phyloP scores from a whole-genome alignment of 176 grass and related monocot genomes.

The Triticum timopheevii region DNA sequence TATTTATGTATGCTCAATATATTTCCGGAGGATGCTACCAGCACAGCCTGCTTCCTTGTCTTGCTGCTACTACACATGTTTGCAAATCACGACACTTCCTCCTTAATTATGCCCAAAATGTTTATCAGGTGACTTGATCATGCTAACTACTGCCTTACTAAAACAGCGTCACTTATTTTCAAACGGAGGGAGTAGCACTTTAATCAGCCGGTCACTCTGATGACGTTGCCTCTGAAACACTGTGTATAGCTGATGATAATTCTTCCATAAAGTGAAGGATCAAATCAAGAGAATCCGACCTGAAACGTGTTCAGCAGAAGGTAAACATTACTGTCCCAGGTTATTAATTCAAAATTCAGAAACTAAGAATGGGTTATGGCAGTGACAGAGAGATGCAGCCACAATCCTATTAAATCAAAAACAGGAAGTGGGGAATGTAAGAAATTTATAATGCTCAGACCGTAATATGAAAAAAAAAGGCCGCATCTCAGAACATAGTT shows the following conservation, averaged over 20 bases:
- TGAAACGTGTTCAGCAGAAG: slow-evolving; percentile 46
- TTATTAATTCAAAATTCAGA: slow-evolving; percentile 6
- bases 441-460: slow-evolving; percentile 6
- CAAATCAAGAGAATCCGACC: slow-evolving; percentile 55
- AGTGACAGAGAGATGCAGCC: not conserved
- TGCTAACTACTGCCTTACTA: slow-evolving; percentile 3
- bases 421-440: not conserved
- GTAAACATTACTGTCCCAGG: not conserved
- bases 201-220: slow-evolving; percentile 53
- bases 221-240: slow-evolving; percentile 53
- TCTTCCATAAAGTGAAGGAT: slow-evolving; percentile 75
- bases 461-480: slow-evolving; percentile 22
- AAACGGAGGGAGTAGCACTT: slow-evolving; percentile 31
- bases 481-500: slow-evolving; percentile 9
- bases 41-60: too few species aligned
- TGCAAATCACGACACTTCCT: too few species aligned
- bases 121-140: slow-evolving; percentile 87
- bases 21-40: too few species aligned
- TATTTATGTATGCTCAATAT: too few species aligned
- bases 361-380: not conserved
- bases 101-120: not conserved
- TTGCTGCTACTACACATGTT: too few species aligned
- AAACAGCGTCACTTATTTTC: too few species aligned
- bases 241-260: slow-evolving; percentile 58
- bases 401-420: not conserved